Evolutionary conservation across 108 stramenopile species (phyloP).

Genomic region (Aurantiochytrium sp.): DNA sequence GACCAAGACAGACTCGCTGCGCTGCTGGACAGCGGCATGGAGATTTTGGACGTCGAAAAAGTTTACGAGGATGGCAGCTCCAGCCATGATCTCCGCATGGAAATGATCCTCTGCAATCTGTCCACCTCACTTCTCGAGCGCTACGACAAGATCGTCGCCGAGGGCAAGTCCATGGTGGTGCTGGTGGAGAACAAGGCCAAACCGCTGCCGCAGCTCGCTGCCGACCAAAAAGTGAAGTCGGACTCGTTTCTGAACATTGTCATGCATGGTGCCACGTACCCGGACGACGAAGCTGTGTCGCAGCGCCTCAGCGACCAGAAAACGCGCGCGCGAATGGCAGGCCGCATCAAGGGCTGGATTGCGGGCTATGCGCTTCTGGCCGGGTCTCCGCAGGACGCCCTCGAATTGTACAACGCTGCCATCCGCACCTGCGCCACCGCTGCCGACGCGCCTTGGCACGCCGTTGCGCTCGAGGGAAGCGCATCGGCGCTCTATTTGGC

Average conservation of each 20-base stretch:
- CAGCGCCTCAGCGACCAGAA: not conserved
- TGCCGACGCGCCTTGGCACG: not conserved
- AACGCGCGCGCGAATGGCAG: not conserved
- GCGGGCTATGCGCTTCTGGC: not conserved
- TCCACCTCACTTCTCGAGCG: not conserved
- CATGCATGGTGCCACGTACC: slow-evolving; percentile 3
- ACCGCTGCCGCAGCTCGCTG: not conserved
- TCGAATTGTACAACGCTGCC: not conserved
- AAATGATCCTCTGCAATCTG: not conserved
- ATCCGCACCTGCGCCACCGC: not conserved
- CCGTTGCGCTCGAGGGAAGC: not conserved
- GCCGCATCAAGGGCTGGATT: not conserved
- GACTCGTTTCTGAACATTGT: slow-evolving; percentile 5
- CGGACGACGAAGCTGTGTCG: not conserved
- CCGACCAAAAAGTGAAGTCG: not conserved
- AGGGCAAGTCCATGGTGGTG: not conserved
- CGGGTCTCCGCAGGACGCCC: slow-evolving; percentile 11
- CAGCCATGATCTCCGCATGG: not conserved
- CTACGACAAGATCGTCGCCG: not conserved
- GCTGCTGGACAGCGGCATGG: not conserved
- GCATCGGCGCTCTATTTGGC: not conserved
- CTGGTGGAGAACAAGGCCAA: not conserved
- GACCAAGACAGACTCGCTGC: not conserved
- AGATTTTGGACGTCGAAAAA: not conserved
- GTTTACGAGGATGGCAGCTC: not conserved